phyloP scores from a whole-genome alignment of 176 grass and related monocot genomes.

The Oropetium thomaeum region DNA sequence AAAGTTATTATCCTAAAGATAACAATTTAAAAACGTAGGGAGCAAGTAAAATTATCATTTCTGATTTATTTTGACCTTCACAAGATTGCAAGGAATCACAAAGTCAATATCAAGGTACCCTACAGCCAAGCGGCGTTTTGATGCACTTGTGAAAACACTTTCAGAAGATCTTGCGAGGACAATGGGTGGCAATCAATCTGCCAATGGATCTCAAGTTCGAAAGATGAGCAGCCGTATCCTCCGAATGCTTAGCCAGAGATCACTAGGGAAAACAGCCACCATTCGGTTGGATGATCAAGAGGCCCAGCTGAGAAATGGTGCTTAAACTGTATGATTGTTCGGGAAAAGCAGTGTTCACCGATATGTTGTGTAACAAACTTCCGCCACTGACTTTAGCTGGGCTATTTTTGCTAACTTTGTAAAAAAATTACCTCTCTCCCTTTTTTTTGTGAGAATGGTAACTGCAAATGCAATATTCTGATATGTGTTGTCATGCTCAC shows the following conservation, averaged over 20 bases:
- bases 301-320: conserved; percentile 24
- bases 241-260: conserved; percentile 70
- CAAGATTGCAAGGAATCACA: conserved; percentile 91
- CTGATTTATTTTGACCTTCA: conserved; percentile 9
- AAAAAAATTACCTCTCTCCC: background rate
- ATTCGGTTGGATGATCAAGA: conserved; percentile 36
- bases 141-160: conserved; percentile 54
- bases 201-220: conserved; percentile 42
- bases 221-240: conserved; percentile 42
- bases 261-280: conserved; percentile 43
- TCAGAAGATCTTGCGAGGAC: conserved; percentile 72
- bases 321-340: background rate
- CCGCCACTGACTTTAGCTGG: background rate
- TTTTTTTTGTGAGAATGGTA: background rate
- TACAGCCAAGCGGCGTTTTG: conserved; percentile 71
- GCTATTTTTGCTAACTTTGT: conserved; percentile 29
- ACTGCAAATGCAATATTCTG: no score
- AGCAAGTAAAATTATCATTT: background rate
- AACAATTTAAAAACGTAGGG: no score
- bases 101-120: conserved; percentile 89
- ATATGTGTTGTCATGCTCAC: no score
- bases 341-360: background rate
- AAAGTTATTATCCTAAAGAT: no score
- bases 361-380: background rate
- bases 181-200: conserved; percentile 45